These are phyloP conservation scores for Hymenochaete sp. DNA, from an alignment of 1,284 basidiomycete species.

Conservation along the genomic window DNA sequence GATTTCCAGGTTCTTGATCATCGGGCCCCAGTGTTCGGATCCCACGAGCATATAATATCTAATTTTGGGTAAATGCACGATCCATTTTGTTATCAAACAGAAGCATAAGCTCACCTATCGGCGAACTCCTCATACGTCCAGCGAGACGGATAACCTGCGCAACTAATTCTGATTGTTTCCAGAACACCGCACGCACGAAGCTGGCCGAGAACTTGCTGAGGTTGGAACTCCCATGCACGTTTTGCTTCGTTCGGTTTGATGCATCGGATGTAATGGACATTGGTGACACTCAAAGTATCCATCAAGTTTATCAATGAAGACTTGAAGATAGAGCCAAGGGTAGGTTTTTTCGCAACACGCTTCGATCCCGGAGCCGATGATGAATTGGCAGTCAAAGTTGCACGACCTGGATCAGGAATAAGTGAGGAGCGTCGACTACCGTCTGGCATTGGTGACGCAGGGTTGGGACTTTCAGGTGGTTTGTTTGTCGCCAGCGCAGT, in stretches of 20 bases:
- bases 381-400: constrained; percentile 45
- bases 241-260: constrained; percentile 99
- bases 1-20: constrained; percentile 76
- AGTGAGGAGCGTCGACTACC: constrained; percentile 71
- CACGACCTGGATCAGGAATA: constrained; percentile 79
- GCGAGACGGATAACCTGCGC: constrained; percentile 97
- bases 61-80: constrained; percentile 4
- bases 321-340: constrained; percentile 98
- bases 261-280: constrained; percentile 99
- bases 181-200: constrained; percentile 97
- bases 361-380: constrained; percentile 37
- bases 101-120: constrained; percentile 62
- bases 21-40: constrained; percentile 77
- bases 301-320: constrained; percentile 89
- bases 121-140: constrained; percentile 99
- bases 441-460: constrained; percentile 68
- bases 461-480: constrained; percentile 51
- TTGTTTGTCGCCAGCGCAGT: constrained; percentile 73
- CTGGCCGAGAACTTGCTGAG: constrained; percentile 93
- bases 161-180: constrained; percentile 98
- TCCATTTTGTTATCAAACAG: not conserved
- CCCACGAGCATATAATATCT: constrained; percentile 97
- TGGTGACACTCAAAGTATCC: constrained; percentile 96
- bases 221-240: constrained; percentile 93
- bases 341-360: constrained; percentile 78